Conservation (phyloP, 805 yeast genomes). For the Metschnikowia henanensis region DNA sequence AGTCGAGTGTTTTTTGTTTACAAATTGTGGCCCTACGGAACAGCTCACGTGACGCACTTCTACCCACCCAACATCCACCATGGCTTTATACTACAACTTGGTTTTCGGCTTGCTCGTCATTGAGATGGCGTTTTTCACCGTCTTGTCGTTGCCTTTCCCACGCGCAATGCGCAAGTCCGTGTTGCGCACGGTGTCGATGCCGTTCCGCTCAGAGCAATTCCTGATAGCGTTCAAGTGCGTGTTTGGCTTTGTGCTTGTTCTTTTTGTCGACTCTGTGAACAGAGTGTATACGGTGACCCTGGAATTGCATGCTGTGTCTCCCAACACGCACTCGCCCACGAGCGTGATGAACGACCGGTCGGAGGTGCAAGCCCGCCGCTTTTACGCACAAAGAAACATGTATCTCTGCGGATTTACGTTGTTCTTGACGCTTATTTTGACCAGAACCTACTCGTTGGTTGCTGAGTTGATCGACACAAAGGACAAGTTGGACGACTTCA, state of each 20-base stretch:
- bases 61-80: conserved; percentile 9
- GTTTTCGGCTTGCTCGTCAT: conserved; percentile 74
- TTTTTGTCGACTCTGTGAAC: conserved; percentile 87
- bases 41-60: background rate
- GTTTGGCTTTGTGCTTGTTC: conserved; percentile 76
- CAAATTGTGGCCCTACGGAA: background rate
- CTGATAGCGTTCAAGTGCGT: conserved; percentile 79
- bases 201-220: conserved; percentile 69
- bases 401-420: conserved; percentile 94
- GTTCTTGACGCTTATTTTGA: conserved; percentile 81
- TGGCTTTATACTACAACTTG: conserved; percentile 46
- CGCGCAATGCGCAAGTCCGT: conserved; percentile 67
- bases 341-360: conserved; percentile 56
- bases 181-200: conserved; percentile 59
- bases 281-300: conserved; percentile 69
- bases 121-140: conserved; percentile 78
- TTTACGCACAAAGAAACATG: conserved; percentile 95
- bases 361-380: conserved; percentile 87
- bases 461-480: conserved; percentile 67
- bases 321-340: conserved; percentile 17
- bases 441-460: conserved; percentile 80
- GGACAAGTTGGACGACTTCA: conserved; percentile 50
- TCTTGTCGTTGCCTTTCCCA: conserved; percentile 87
- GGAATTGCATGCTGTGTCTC: conserved; percentile 49
- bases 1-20: background rate